These are phyloP conservation scores for Clavispora fructus DNA, from an alignment of 805 yeast species.

Conservation along the genomic window DNA sequence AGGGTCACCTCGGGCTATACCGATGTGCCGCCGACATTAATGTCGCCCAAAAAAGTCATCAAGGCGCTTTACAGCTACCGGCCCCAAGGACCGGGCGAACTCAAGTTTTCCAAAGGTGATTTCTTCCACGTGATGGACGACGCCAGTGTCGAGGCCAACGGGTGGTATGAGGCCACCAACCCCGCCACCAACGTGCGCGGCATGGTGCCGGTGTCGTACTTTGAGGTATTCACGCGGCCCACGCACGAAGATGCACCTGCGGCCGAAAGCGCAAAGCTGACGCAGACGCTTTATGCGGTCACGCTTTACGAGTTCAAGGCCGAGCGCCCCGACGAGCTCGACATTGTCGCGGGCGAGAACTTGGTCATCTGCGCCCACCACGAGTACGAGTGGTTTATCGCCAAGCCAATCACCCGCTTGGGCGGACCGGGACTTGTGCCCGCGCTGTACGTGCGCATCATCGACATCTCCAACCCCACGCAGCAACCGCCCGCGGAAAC, in stretches of 20 bases:
- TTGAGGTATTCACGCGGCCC: conserved; percentile 64
- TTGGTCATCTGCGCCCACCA: conserved; percentile 94
- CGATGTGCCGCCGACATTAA: conserved; percentile 15
- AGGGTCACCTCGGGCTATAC: conserved; percentile 19
- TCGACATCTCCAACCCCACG: conserved; percentile 55
- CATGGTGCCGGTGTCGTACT: conserved; percentile 80
- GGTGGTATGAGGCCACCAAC: conserved; percentile 86
- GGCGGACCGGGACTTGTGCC: conserved; percentile 99
- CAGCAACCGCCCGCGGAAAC: conserved; percentile 36
- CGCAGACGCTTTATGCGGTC: conserved; percentile 69
- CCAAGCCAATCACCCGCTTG: conserved; percentile 87
- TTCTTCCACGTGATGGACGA: conserved; percentile 65
- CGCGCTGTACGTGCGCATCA: conserved; percentile 77
- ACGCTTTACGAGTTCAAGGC: conserved; percentile 85
- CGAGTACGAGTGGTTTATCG: conserved; percentile 95
- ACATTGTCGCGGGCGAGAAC: conserved; percentile 80
- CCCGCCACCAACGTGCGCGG: conserved; percentile 77
- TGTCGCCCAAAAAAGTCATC: conserved; percentile 76
- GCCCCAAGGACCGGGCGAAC: conserved; percentile 77
- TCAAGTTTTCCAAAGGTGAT: conserved; percentile 76
- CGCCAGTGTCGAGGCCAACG: conserved; percentile 32
- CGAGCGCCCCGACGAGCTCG: conserved; percentile 77
- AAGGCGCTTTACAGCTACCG: conserved; percentile 73
- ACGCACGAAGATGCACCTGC: conserved; percentile 7
- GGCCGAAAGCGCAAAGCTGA: conserved; percentile 11